These are phyloP conservation scores for Trametes meyenii DNA, from an alignment of 768 basidiomycete species.

Conservation along the genomic window DNA sequence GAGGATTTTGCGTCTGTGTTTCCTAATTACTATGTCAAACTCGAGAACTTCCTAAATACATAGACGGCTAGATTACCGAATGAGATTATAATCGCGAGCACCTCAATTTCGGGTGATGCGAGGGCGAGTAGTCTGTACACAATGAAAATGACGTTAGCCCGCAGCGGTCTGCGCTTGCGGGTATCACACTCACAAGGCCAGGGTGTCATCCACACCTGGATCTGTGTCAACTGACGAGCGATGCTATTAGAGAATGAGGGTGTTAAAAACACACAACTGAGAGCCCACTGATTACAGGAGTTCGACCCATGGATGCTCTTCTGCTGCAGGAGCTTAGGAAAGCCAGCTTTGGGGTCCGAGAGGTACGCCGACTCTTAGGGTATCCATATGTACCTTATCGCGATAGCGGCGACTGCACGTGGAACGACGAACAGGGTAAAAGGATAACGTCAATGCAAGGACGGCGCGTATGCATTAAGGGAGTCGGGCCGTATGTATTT, in stretches of 20 bases:
- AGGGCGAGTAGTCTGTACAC: conserved; percentile 67
- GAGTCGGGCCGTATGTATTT: conserved; percentile 6
- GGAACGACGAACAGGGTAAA: too few relatives aligned
- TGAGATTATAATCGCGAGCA: conserved; percentile 73
- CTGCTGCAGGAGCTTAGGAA: too few relatives aligned
- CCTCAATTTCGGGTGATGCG: conserved; percentile 81
- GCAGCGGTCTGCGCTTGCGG: neutral
- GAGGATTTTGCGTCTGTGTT: conserved; percentile 69
- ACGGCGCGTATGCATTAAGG: conserved; percentile 7
- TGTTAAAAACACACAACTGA: neutral
- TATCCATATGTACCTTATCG: neutral
- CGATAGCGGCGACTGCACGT: neutral
- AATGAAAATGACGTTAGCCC: neutral
- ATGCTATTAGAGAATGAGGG: neutral
- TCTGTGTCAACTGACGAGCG: conserved; percentile 74
- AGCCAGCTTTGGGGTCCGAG: too few relatives aligned
- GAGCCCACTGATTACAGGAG: conserved; percentile 69
- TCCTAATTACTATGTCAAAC: conserved; percentile 44
- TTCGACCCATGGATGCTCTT: conserved; percentile 28
- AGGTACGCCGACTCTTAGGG: neutral
- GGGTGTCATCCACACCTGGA: conserved; percentile 81
- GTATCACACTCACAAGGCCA: conserved; percentile 64
- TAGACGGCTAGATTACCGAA: conserved; percentile 54
- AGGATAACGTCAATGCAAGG: neutral
- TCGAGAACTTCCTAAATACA: neutral